Conservation (phyloP, 371 early-diverging fungal species). For the Mucor sp. region DNA sequence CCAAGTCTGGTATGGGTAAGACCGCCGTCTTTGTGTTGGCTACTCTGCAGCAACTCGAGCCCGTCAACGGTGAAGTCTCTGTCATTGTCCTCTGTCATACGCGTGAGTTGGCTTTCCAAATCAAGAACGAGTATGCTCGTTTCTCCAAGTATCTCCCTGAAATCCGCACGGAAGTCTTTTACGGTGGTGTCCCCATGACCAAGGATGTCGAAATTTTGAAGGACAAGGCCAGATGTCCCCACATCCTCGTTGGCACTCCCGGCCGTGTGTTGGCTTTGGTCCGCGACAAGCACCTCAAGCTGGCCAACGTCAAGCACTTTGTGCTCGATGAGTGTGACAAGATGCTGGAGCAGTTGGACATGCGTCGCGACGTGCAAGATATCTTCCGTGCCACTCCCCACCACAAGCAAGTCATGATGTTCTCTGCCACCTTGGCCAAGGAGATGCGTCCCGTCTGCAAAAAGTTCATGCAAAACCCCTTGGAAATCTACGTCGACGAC, state of each 20-base stretch:
- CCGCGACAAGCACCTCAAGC: slow-evolving; percentile 77
- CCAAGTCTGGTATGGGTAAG: slow-evolving; percentile 99
- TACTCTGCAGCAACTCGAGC: slow-evolving; percentile 94
- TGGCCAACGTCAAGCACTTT: slow-evolving; percentile 91
- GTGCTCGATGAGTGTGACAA: slow-evolving; percentile 99
- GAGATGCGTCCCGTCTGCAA: slow-evolving; percentile 93
- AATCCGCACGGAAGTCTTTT: slow-evolving; percentile 91
- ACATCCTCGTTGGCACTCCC: slow-evolving; percentile 98
- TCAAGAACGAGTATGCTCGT: slow-evolving; percentile 92
- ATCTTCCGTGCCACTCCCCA: slow-evolving; percentile 95
- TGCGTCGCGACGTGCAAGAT: slow-evolving; percentile 97
- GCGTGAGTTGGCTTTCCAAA: slow-evolving; percentile 98
- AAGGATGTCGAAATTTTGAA: slow-evolving; percentile 81
- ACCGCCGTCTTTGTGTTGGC: slow-evolving; percentile 98
- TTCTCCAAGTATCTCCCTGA: slow-evolving; percentile 96
- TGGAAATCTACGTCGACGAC: slow-evolving; percentile 98
- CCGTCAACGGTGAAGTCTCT: slow-evolving; percentile 76
- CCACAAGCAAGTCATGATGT: slow-evolving; percentile 99
- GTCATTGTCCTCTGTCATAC: slow-evolving; percentile 97
- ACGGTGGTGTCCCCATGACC: slow-evolving; percentile 85
- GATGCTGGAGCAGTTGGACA: slow-evolving; percentile 90
- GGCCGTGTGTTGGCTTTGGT: slow-evolving; percentile 95
- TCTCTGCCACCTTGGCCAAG: slow-evolving; percentile 93
- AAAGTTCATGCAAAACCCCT: slow-evolving; percentile 96
- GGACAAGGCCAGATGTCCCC: slow-evolving; percentile 83